Evolutionary conservation across 2,329 filamentous ascomycete genomes (phyloP).

Genomic region (Colletotrichum phormii): DNA sequence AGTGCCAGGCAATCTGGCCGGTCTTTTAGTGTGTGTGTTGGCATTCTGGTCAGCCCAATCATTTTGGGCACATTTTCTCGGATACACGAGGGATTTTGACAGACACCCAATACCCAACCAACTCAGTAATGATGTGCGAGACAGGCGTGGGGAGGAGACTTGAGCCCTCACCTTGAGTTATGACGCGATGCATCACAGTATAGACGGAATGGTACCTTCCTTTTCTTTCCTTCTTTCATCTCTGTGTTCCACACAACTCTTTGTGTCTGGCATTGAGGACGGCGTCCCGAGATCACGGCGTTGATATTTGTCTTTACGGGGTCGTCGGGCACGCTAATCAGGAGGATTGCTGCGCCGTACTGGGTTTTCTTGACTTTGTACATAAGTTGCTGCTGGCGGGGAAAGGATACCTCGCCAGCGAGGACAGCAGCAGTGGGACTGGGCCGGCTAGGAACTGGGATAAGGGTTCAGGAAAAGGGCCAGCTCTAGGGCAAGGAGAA

Average conservation of each 20-base stretch:
- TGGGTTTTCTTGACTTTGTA: conserved; percentile 17
- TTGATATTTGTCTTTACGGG: conserved; percentile 27
- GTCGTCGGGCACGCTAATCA: conserved; percentile 4
- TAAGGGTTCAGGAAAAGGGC: conserved; percentile 15
- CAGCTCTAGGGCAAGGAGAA: background rate
- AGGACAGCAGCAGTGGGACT: conserved; percentile 2
- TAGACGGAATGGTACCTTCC: conserved; percentile 28
- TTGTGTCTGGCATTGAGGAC: conserved; percentile 28
- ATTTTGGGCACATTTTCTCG: background rate
- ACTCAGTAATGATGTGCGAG: conserved; percentile 12
- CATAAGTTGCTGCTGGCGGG: conserved; percentile 8
- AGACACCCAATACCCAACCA: background rate
- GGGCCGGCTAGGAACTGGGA: background rate
- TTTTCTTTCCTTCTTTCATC: conserved; percentile 4
- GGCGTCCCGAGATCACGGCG: conserved; percentile 33
- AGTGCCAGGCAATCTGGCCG: background rate
- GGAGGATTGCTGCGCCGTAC: background rate
- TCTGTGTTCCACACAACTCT: conserved; percentile 24
- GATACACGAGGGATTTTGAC: background rate
- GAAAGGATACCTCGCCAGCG: background rate
- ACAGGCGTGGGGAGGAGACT: background rate
- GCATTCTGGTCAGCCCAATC: background rate
- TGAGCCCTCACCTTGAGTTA: conserved; percentile 7
- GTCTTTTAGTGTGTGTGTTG: background rate
- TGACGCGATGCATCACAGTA: conserved; percentile 22